Base-by-base conservation (phyloP, 2,329 filamentous ascomycete species). In the Gaeumannomyces tritici region DNA sequence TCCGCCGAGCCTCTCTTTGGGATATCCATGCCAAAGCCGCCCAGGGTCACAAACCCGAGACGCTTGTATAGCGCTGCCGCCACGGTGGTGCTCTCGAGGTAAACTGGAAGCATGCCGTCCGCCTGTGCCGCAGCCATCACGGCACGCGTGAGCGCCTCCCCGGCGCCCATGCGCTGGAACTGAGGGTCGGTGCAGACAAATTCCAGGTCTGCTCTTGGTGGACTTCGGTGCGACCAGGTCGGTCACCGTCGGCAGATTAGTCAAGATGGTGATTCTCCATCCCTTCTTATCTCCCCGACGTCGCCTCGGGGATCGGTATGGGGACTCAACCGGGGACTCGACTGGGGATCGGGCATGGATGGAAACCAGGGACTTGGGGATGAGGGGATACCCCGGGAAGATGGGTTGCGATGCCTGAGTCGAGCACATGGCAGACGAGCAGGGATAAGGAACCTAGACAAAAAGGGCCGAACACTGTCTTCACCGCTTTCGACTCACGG, bases 181-280 rank as follows among this genome's bases (percentile, higher is more conserved):
- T 64, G 65, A 26, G 73, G 73, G 65, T 74, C 69, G 28, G 72
- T 73, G 66, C 76, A 78, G 61, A 78, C 67, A 65, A 76, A 78
- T 54, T 72, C 72, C 42, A 76, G 70, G 62, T 76, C 74, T 74
- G 42, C 35, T 54, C 7, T 24, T 56, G 26, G 26, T 56, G n/a
- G 26, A 5, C 15, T 18, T 26, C 55, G 55, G 24, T 8, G 26
- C 55, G 55, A 24, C 55, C 60, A 21, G n/a, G 42, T 51, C 65
- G 66, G 58, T 9, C 35, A 64, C 35, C 55, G 55, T 42, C 27
- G 21, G 42, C 21, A 24, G 42, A 51, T 51, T 51, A 51, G 42
- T 51, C 42, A 51, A 51, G 8, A 13, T 51, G 42, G 4, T 9
- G 35, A n/a, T 51, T 9, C 18, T 2, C 3, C 18, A 4, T n/a